A percentile compares a stretch with the other conserved stretches of the same genome.
Conservation (phyloP, 352 stramenopile species). For the Pythium angustatum region DNA sequence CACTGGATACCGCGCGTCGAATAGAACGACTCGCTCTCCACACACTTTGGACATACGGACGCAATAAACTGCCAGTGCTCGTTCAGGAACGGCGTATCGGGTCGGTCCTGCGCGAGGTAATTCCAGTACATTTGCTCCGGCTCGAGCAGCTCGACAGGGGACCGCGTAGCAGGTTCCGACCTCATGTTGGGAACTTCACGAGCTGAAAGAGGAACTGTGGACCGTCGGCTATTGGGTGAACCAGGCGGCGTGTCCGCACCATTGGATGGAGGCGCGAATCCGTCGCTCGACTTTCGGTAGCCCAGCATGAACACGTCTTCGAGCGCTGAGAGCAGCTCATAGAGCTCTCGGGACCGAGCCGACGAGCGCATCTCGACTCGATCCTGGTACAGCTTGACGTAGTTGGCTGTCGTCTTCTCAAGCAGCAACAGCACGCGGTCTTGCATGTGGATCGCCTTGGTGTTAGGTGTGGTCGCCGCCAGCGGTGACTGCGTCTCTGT, state of each 20-base stretch:
- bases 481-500: neutral
- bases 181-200: neutral
- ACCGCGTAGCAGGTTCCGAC: neutral
- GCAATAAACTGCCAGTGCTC: constrained; percentile 64
- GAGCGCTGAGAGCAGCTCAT: constrained; percentile 65
- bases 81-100: constrained; percentile 49
- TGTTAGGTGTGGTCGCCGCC: neutral
- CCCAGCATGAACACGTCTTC: constrained; percentile 75
- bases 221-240: constrained; percentile 3
- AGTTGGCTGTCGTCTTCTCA: constrained; percentile 59
- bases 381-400: constrained; percentile 61
- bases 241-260: constrained; percentile 14
- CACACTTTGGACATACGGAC: constrained; percentile 50
- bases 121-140: constrained; percentile 63
- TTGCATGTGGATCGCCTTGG: constrained; percentile 30
- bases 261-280: neutral
- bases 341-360: constrained; percentile 60
- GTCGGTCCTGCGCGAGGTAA: constrained; percentile 60
- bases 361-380: constrained; percentile 68
- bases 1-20: constrained; percentile 77
- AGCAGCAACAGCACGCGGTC: constrained; percentile 57
- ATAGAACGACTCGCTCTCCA: constrained; percentile 56
- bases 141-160: constrained; percentile 11
- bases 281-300: constrained; percentile 34
- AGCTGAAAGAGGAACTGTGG: neutral